phyloP scores from a whole-genome alignment of 2,329 filamentous ascomycete species.

The Triangularia setosa region DNA sequence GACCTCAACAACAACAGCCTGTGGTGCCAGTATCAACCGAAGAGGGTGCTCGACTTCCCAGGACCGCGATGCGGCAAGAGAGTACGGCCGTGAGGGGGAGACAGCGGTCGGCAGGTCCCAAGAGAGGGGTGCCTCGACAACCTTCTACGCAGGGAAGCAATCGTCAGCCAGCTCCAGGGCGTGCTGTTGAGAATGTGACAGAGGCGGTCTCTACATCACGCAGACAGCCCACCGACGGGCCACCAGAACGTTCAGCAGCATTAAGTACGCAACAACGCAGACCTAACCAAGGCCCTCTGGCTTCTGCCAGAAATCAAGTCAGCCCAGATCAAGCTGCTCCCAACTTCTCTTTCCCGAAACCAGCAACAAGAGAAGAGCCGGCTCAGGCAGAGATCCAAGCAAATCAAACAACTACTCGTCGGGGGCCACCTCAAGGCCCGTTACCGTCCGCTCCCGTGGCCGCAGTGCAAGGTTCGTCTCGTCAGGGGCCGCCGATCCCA shows the following conservation, averaged over 20 bases:
- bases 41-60: neutral
- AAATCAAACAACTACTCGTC: neutral
- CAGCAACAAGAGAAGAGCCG: neutral
- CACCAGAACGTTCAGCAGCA: neutral
- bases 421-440: neutral
- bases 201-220: neutral
- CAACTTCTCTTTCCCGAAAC: slow-evolving; percentile 10
- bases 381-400: neutral
- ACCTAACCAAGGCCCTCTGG: neutral
- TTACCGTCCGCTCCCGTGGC: neutral
- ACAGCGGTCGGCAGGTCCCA: neutral
- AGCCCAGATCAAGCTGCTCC: neutral
- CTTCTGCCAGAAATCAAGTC: neutral
- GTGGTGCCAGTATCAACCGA: neutral
- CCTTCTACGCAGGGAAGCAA: slow-evolving; percentile 1
- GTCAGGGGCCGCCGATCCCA: neutral
- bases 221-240: neutral
- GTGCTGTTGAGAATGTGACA: neutral
- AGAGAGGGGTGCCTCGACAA: neutral
- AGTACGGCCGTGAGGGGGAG: neutral
- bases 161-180: neutral
- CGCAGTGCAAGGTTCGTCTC: neutral
- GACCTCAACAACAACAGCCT: neutral
- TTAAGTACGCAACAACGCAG: slow-evolving; percentile 1
- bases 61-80: neutral